Evolutionary conservation across 2,329 filamentous ascomycete species (phyloP).

Genomic region (Hymenoscyphus albidus): DNA sequence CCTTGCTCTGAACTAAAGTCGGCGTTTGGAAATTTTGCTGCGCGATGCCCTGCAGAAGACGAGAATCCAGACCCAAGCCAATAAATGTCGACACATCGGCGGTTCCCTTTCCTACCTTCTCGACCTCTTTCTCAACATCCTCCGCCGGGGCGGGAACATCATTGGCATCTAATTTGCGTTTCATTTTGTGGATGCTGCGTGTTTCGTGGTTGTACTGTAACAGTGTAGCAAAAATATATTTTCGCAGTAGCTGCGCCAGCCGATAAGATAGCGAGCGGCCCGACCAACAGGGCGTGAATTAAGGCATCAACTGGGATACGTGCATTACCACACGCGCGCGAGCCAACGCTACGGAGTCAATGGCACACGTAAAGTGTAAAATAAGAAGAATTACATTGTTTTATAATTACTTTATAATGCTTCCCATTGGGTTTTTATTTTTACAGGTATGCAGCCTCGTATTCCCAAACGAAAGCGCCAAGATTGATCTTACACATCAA

Average conservation of each 20-base stretch:
- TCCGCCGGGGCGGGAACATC: slow-evolving; percentile 44
- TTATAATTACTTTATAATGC: background rate
- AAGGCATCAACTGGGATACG: no score
- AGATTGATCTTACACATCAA: background rate
- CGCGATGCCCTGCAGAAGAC: slow-evolving; percentile 80
- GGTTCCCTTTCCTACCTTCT: slow-evolving; percentile 19
- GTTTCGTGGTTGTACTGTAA: background rate
- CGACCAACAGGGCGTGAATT: background rate
- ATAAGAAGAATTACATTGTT: background rate
- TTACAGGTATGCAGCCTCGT: slow-evolving; percentile 2
- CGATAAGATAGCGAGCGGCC: background rate
- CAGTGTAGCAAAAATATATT: background rate
- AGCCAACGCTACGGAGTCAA: no score
- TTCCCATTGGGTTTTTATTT: background rate
- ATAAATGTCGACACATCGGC: slow-evolving; percentile 56
- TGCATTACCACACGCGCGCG: background rate
- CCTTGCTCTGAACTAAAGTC: slow-evolving; percentile 82
- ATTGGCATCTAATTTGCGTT: slow-evolving; percentile 57
- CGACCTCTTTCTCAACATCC: slow-evolving; percentile 24
- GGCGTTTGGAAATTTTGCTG: slow-evolving; percentile 81
- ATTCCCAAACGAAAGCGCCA: background rate
- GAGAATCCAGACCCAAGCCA: slow-evolving; percentile 74
- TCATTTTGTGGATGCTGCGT: slow-evolving; percentile 49
- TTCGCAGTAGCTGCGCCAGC: background rate
- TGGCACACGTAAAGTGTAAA: no score